Evolutionary conservation across 208 protist genomes (phyloP), one percentile per base, ranked within the genome.

Genomic region (Crithidia mellificae): DNA sequence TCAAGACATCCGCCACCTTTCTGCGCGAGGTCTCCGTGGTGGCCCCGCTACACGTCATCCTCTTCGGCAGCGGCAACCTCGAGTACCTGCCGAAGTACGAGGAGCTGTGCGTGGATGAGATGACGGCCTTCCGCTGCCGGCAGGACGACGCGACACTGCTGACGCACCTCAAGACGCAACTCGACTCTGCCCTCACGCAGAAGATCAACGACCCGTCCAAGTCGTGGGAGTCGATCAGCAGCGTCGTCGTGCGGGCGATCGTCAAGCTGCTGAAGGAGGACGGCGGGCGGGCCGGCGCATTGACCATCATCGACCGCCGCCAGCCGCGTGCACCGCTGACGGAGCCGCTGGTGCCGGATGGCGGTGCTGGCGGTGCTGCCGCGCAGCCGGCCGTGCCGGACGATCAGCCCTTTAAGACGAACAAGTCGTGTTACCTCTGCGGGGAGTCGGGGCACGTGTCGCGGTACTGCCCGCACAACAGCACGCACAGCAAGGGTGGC

Each of bases 1-100:
- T 98, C 0, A 91, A 97, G 71, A 98, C 97, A 1, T 94, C 87
- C 8, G 78, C 74, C 49, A 89, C 95, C 1, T 99, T 96, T 72
- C 55, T 98, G 34, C 84, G 94, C 19, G 88, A 98, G 57, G 85
- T 94, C 19, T 97, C 89, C 5, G 83, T 95, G 62, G 85, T 98
- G 22, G 79, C 87, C 0, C 93, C 94, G 17, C 84, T 97, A 52
- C 90, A 97, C 43, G 74, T 99, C 22, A 88, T 98, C 15, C 79
- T 98, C 20, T 98, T 98, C 65, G 93, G 92, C 44, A 88, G 88
- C 63, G 88, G 87, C 36, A 63, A 68, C 44, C 72, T 96, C 11
- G 81, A 93, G 74, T 96, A 94, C 63, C 50, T 93, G 64, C 62
- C 79, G 27, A 84, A 84, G 78, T 92, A 92, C 59, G 57, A 88